A percentile compares a stretch with the other conserved stretches of the same genome.
phyloP scores from a whole-genome alignment of 441 rosid species.

The Pelargonium citronellum region DNA sequence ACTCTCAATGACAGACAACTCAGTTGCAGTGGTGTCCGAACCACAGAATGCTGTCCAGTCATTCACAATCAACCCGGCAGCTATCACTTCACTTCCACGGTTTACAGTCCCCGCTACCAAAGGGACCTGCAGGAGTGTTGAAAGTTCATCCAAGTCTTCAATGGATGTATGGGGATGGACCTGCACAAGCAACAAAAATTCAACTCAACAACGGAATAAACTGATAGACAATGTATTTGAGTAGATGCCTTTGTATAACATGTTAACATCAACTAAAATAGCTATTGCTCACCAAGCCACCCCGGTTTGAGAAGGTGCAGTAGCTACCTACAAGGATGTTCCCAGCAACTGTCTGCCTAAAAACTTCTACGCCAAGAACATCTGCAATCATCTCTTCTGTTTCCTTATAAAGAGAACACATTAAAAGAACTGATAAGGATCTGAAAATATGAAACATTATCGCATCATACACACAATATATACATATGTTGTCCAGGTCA shows the following conservation, averaged over 20 bases:
- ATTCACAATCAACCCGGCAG: constrained; percentile 72
- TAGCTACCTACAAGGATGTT: constrained; percentile 80
- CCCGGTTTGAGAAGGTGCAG: constrained; percentile 71
- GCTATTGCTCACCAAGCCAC: constrained; percentile 58
- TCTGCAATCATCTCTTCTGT: constrained; percentile 79
- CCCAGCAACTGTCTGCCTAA: constrained; percentile 84
- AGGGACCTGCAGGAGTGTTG: constrained; percentile 83
- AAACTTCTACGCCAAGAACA: constrained; percentile 86
- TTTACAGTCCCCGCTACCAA: constrained; percentile 89
- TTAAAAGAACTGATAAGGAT: constrained; percentile 8
- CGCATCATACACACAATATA: not conserved
- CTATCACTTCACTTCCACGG: constrained; percentile 86
- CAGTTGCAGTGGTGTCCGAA: constrained; percentile 84
- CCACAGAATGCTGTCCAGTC: constrained; percentile 93
- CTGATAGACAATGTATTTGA: not conserved
- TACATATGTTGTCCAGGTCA: not conserved
- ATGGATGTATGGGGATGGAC: constrained; percentile 87
- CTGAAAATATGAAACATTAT: not conserved
- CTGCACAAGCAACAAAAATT: constrained; percentile 28
- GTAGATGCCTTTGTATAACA: not conserved
- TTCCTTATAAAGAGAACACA: constrained; percentile 34
- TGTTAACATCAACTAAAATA: too few relatives aligned
- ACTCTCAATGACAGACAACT: constrained; percentile 75
- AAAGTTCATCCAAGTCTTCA: constrained; percentile 82
- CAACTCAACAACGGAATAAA: too few relatives aligned